A percentile compares a stretch with the other conserved stretches of the same genome.
Conservation (phyloP, 2,329 filamentous ascomycete genomes). For the Epichloe sylvatica region DNA sequence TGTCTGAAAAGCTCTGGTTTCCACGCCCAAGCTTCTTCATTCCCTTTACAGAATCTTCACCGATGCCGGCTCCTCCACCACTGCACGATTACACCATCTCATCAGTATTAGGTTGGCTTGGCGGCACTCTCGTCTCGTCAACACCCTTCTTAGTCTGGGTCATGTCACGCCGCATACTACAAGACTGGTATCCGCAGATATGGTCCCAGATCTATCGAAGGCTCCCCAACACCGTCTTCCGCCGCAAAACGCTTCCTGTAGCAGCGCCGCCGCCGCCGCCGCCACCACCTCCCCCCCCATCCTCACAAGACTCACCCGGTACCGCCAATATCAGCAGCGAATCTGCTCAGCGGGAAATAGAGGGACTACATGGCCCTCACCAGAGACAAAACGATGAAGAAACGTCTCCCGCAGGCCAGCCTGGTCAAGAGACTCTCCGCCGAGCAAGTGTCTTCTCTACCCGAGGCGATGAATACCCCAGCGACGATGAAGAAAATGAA, state of each 20-base stretch:
- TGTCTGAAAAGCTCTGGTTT: conserved; percentile 26
- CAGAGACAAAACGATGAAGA: conserved; percentile 20
- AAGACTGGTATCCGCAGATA: conserved; percentile 22
- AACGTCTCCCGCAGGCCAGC: conserved; percentile 14
- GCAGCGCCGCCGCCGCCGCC: conserved; percentile 11
- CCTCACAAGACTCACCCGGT: neutral
- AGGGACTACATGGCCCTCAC: conserved; percentile 5
- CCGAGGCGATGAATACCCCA: conserved; percentile 38
- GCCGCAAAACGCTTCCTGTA: conserved; percentile 11
- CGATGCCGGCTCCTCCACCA: conserved; percentile 32
- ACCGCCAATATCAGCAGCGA: neutral
- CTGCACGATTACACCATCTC: conserved; percentile 23
- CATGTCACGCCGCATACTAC: conserved; percentile 26
- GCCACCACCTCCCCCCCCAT: conserved; percentile 6
- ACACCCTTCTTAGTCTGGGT: conserved; percentile 35
- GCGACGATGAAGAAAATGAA: conserved; percentile 43
- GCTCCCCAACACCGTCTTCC: conserved; percentile 26
- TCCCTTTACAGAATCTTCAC: conserved; percentile 38
- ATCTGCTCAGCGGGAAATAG: neutral
- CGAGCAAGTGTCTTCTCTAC: conserved; percentile 33
- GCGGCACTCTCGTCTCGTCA: conserved; percentile 26
- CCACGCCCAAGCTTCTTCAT: conserved; percentile 37
- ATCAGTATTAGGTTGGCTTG: conserved; percentile 30
- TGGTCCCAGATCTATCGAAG: conserved; percentile 24
- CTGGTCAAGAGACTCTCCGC: conserved; percentile 21